A percentile compares a stretch with the other conserved stretches of the same genome.
phyloP scores from a whole-genome alignment of 371 early-diverging fungal genomes.

The Choanephora cucurbitarum region DNA sequence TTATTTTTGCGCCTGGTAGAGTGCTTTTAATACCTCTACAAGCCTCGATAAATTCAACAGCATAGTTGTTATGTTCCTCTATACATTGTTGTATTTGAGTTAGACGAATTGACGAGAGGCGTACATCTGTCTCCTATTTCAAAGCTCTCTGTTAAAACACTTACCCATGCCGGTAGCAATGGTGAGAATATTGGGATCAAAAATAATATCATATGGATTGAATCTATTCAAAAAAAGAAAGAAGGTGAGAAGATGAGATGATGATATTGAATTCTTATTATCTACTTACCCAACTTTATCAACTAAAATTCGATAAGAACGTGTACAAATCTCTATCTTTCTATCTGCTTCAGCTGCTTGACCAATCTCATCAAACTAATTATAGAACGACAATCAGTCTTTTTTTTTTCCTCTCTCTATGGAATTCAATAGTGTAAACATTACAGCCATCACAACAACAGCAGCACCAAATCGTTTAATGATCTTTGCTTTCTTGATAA shows the following conservation, averaged over 20 bases:
- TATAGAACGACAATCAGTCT: too few relatives aligned
- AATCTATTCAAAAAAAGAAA: constrained; percentile 52
- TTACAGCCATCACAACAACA: constrained; percentile 93
- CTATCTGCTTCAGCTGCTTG: constrained; percentile 85
- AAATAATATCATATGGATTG: constrained; percentile 91
- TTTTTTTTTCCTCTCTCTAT: background rate
- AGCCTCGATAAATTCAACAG: constrained; percentile 89
- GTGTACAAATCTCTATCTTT: constrained; percentile 88
- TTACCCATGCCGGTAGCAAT: constrained; percentile 90
- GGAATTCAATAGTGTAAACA: constrained; percentile 5
- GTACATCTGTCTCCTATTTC: too few relatives aligned
- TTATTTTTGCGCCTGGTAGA: constrained; percentile 87
- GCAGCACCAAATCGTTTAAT: constrained; percentile 92
- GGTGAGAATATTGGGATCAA: constrained; percentile 94
- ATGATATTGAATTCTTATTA: too few relatives aligned
- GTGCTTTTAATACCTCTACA: constrained; percentile 72
- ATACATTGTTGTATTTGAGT: too few relatives aligned
- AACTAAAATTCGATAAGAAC: constrained; percentile 86
- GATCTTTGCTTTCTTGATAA: constrained; percentile 83
- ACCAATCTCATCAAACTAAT: constrained; percentile 87
- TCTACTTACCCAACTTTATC: constrained; percentile 67
- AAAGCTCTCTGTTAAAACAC: too few relatives aligned
- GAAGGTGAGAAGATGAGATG: too few relatives aligned
- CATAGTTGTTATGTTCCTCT: constrained; percentile 95
- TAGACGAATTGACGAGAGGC: too few relatives aligned